These are phyloP conservation scores for Sarocladium brachiariae DNA, from an alignment of 2,329 filamentous ascomycete genomes.

Conservation along the genomic window DNA sequence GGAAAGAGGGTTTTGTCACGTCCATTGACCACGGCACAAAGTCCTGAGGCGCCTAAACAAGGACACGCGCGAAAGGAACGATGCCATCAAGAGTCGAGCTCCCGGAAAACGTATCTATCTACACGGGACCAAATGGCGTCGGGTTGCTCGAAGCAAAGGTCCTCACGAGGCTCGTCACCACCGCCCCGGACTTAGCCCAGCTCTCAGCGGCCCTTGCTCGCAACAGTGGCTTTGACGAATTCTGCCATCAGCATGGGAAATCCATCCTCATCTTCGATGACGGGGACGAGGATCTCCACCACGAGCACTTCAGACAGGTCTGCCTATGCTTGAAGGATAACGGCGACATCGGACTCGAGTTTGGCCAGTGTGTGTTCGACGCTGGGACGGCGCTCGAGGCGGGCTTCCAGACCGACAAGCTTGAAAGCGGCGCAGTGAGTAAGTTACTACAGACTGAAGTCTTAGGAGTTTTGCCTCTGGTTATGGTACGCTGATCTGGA, in stretches of 20 bases:
- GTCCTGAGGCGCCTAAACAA: not conserved
- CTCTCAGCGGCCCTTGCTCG: not conserved
- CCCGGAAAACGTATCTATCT: slow-evolving; percentile 2
- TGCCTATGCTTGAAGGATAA: slow-evolving; percentile 8
- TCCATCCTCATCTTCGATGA: slow-evolving; percentile 5
- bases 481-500: no score
- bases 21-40: not conserved
- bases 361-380: slow-evolving; percentile 4
- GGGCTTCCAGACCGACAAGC: slow-evolving; percentile 3
- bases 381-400: not conserved
- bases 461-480: no score
- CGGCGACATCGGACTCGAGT: slow-evolving; percentile 7
- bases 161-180: slow-evolving; percentile 4
- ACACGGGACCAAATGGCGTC: not conserved
- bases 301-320: slow-evolving; percentile 7
- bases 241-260: slow-evolving; percentile 2
- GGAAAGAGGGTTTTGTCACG: not conserved
- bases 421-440: slow-evolving; percentile 1
- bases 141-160: not conserved
- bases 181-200: not conserved
- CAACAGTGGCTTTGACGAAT: not conserved
- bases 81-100: slow-evolving; percentile 7
- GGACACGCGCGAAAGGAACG: not conserved
- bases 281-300: not conserved
- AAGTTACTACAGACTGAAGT: no score